phyloP scores from a whole-genome alignment of 257 asterid species.

The Mentha longifolia region DNA sequence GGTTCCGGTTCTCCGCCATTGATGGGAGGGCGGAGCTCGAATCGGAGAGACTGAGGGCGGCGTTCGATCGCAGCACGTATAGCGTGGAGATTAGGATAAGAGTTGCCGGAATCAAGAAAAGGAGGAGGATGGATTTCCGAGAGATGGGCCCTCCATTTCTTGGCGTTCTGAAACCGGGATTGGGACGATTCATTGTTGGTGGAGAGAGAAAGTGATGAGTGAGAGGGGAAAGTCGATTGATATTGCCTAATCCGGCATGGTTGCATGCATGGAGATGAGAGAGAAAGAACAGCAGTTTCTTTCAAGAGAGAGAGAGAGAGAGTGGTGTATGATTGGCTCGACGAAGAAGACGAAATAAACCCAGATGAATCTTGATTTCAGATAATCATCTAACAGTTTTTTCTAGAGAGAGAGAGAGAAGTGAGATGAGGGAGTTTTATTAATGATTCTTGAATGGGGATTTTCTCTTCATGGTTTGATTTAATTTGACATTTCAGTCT shows the following conservation, averaged over 20 bases:
- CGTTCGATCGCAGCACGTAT: conserved; percentile 50
- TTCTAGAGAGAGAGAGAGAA: not conserved
- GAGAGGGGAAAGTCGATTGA: not conserved
- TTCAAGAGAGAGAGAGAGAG: not conserved
- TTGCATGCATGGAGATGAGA: conserved; percentile 33
- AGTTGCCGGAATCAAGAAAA: conserved; percentile 42
- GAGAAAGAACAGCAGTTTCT: conserved; percentile 14
- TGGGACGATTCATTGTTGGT: not conserved
- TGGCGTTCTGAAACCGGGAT: conserved; percentile 18
- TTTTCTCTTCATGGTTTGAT: not conserved
- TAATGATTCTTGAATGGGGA: not conserved
- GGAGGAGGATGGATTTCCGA: not conserved
- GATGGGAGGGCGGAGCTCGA: conserved; percentile 43
- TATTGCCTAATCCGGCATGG: conserved; percentile 11
- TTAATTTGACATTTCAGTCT: not conserved
- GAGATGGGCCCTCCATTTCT: conserved; percentile 35
- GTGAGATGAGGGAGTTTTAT: conserved; percentile 2
- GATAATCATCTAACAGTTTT: conserved; percentile 13
- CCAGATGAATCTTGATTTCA: conserved; percentile 38
- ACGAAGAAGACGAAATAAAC: conserved; percentile 11
- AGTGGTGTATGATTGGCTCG: not conserved
- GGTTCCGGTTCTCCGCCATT: not conserved
- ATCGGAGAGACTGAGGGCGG: conserved; percentile 34
- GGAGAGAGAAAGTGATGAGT: not conserved
- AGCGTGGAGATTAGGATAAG: conserved; percentile 59